Evolutionary conservation across 2,329 filamentous ascomycete species (phyloP), one percentile per base, ranked within the genome.

Genomic region (Alternaria infectoria): DNA sequence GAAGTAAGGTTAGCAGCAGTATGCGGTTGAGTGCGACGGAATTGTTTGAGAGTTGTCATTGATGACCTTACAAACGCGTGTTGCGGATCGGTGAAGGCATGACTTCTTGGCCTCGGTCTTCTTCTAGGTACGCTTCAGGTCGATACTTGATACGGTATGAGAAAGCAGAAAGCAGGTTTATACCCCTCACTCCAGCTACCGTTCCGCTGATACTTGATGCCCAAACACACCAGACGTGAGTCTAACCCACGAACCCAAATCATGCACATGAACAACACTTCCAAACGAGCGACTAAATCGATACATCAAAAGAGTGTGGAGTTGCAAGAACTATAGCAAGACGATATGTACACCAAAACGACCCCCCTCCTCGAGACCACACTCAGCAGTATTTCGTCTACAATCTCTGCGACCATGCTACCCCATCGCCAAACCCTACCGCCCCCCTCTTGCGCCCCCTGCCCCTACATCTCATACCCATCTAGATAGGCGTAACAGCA

Each of bases 21-120:
- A 62, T 62, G 60, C 40, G 60, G 10, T 13, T 62, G 49, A 46
- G 30, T 50, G 28, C 56, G 5, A 47, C 55, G 9, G 60, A 59
- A 26, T n/a, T 62, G 3, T 62, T 54, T 36, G 55, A 62, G 25
- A 54, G 21, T 0, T 62, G 60, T 30, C 49, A 54, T 36, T 62
- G n/a, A 59, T 2, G 12, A 15, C 10, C 5, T 17, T 9, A 6
- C 5, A 4, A 4, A 19, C 15, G n/a, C 11, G 13, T 12, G 6
- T 40, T 52, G 30, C 13, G 32, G 13, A 4, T 3, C 13, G 19
- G 7, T 2, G 5, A 36, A 7, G 19, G 30, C 13, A 5, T 32
- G 32, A 10, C 6, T n/a, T 23, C 13, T 40, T 25, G 3, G 30
- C 30, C 9, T 23, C 12, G 3, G 6, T 36, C 3, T 15, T 25